Base-by-base conservation (phyloP, 352 stramenopile genomes). In the Peronospora farinosa region DNA sequence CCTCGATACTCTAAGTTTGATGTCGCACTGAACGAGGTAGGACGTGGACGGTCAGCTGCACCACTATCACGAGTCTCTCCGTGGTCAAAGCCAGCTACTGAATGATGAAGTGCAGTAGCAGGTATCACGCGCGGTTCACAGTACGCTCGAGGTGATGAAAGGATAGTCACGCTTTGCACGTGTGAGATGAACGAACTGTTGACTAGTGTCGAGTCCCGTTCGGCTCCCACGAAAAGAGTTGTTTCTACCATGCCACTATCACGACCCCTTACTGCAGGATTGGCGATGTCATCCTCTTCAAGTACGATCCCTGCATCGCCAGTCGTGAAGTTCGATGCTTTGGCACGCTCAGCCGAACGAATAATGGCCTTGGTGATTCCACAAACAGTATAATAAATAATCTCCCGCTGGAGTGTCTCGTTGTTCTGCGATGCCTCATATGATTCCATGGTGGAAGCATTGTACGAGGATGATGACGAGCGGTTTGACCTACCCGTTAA, bases 301-400 rank as follows among this genome's bases (percentile, higher is more conserved):
- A 54, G 30, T 28, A 44, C 45, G 21, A 35, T 32, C 16, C 13
- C 39, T 4, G 6, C 25, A 40, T 55, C 38, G 10, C 44, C 40
- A 5, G 40, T 57, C 12, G 63, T 47, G 17, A 67, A 38, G 15
- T 51, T 52, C 8, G 65, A 53, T 3, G 59, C 49, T 30, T 49
- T 44, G 16, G 63, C 65, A 43, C 62, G 62, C 38, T 77, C 63
- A 7, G 74, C 66, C 3, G 78, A 69, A 12, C 72, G 72, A 36
- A 84, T 64, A 35, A 88, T 85, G 35, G 74, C 63, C 54, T 88
- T 88, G 15, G 74, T 86, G 54, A 88, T 86, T 19, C 78, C 78
- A 63, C 73, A 84, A 2, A 88, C 74, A 1, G 78, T 88, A 63
- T 86, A 88, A 65, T 86, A 88, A 58, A 88, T 86, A 67, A 88